These are phyloP conservation scores for Lachancea kluyveri DNA, from an alignment of 805 yeast genomes.

Conservation along the genomic window DNA sequence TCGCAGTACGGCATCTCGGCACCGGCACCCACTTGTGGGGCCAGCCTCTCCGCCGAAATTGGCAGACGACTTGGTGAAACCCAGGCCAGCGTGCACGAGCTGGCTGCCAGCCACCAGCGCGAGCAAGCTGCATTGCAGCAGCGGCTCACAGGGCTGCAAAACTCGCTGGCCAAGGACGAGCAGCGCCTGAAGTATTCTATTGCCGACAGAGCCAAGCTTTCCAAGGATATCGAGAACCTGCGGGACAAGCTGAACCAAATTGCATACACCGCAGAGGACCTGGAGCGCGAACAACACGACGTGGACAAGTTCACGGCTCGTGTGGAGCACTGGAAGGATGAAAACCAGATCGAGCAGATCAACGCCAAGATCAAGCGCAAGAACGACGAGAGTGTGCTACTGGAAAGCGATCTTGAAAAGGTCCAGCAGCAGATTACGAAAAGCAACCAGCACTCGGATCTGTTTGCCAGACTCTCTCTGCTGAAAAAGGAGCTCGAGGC, in stretches of 20 bases:
- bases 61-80: too few species aligned
- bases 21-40: too few species aligned
- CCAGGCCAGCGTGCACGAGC: too few species aligned
- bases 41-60: too few species aligned
- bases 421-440: constrained; percentile 43
- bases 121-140: constrained; percentile 9
- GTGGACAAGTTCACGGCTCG: constrained; percentile 36
- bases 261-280: constrained; percentile 38
- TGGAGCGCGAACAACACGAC: constrained; percentile 40
- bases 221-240: constrained; percentile 33
- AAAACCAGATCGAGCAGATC: constrained; percentile 26
- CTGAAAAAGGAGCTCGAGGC: constrained; percentile 19
- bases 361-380: constrained; percentile 33
- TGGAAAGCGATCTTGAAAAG: constrained; percentile 46
- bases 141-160: constrained; percentile 15
- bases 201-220: constrained; percentile 36
- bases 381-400: constrained; percentile 31
- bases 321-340: constrained; percentile 27
- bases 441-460: constrained; percentile 53
- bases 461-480: constrained; percentile 46
- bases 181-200: constrained; percentile 39
- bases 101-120: constrained; percentile 12
- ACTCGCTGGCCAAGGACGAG: constrained; percentile 24
- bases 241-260: constrained; percentile 35
- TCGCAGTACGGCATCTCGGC: too few species aligned